Base-by-base conservation (phyloP, 352 stramenopile species). In the Phytopythium ostracodes region DNA sequence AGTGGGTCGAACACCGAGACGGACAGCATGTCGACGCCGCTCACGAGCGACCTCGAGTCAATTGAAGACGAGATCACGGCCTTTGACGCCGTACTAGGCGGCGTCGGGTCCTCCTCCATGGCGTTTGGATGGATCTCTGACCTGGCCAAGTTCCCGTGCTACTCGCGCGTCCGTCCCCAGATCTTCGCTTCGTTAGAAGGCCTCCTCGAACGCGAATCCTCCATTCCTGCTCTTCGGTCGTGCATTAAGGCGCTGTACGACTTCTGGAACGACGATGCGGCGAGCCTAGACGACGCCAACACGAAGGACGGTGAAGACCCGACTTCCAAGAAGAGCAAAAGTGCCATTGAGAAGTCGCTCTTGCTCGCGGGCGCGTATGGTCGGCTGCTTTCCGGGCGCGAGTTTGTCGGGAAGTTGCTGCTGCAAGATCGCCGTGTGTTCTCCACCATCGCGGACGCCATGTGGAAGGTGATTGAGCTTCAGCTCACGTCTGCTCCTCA, bases 121-220 rank as follows among this genome's bases (percentile, higher is more conserved):
- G 81, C 53, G n/a, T 93, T 96, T 50, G 75, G 65, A 31, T 96
- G 84, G 87, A 70, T 93, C 43, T 51, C 55, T 22, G 77, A 73
- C n/a, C 44, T 96, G 27, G 56, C 68, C 10, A 87, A 88, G 60
- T 60, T 96, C 7, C 76, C 84, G 18, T 92, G 81, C 63, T 94
- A 91, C 49, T 56, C 29, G 44, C 58, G 57, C 9, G 77, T 94
- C 38, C 79, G 83, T 9, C 76, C 77, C 24, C 72, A 71, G 20
- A 76, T 92, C 33, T 89, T 92, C 31, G 59, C 56, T 24, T 85
- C 81, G 43, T 66, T 96, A 0, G 84, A 94, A 62, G 84, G 69
- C 56, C 38, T 96, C 10, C 73, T 96, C 0, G 82, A 89, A 40
- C 64, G 78, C 17, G 87, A 96, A 44, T 83, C 87, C 24, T 93